Evolutionary conservation across 345 rosid species (phyloP), one percentile per base, ranked within the genome.

Genomic region (Eucalyptus dawsonii): DNA sequence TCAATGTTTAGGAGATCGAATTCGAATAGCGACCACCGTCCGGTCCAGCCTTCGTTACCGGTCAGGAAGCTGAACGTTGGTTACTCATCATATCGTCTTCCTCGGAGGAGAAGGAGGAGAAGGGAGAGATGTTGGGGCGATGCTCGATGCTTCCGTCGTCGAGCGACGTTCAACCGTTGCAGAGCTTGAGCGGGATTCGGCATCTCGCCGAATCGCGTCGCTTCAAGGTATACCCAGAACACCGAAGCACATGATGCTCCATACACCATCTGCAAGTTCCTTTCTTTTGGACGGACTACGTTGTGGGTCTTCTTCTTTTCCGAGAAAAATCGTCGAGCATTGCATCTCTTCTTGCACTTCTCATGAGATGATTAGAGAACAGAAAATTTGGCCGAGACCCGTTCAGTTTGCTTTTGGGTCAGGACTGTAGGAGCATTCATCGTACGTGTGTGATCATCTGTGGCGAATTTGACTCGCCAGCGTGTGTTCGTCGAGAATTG

Each of bases 201-300:
- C 94, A 92, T 8, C 94, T 97, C 45, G 94, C 95, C 2, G 98
- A 97, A 91, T 91, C 97, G 50, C 94, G 93, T n/a, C 94, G 93
- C 90, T 97, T 95, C 92, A 96, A 97, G 98, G 99, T 97, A 88
- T 15, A 17, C 80, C 12, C 42, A 16, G 0, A 9, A 34, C 6
- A 37, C 44, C 44, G 80, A 5, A 37, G 16, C 27, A 1, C 2
- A 76, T 22, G 47, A 6, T 40, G 81, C 45, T 72, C 81, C 12
- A 3, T 37, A 21, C 85, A 40, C 3, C 25, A 76, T 76, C 44
- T 40, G 85, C 47, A 22, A 65, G 44, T 40, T 76, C 24, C 29
- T 76, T 76, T 76, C 85, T 76, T 76, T 76, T 2, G 24, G 47
- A 42, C 85, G 7, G 85, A 21, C 40, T 76, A 40, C 14, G 14